A percentile compares a stretch with the other conserved stretches of the same genome.
phyloP scores from a whole-genome alignment of 352 stramenopile species.

The Phytophthora ohioensis region DNA sequence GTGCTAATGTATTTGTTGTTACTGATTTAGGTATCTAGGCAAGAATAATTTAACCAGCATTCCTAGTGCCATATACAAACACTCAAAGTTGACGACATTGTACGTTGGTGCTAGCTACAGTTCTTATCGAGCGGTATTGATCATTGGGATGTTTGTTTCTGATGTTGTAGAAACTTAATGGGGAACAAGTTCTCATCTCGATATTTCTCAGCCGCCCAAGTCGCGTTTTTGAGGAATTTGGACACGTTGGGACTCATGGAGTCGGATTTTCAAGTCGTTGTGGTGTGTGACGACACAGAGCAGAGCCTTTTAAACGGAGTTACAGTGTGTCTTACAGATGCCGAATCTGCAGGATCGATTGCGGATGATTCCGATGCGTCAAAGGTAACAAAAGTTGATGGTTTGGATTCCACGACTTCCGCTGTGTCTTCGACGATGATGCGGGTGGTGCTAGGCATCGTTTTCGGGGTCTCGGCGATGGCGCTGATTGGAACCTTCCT shows the following conservation, averaged over 20 bases:
- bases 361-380: conserved; percentile 9
- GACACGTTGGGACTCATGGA: conserved; percentile 34
- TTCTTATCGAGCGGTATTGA: neutral
- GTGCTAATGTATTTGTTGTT: neutral
- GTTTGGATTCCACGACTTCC: conserved; percentile 1
- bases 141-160: neutral
- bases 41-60: conserved; percentile 59
- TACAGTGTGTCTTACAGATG: conserved; percentile 23
- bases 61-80: conserved; percentile 50
- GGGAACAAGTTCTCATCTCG: conserved; percentile 40
- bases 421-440: neutral
- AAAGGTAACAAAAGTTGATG: conserved; percentile 2
- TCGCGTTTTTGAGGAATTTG: conserved; percentile 35
- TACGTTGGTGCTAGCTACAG: conserved; percentile 19
- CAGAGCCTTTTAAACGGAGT: conserved; percentile 20
- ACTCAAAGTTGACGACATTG: conserved; percentile 50
- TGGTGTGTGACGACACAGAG: conserved; percentile 30
- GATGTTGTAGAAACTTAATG: conserved; percentile 21
- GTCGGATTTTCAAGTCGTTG: conserved; percentile 33
- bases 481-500: conserved; percentile 6
- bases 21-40: conserved; percentile 43
- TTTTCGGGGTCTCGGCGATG: conserved; percentile 7
- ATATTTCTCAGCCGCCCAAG: conserved; percentile 43
- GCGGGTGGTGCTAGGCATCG: conserved; percentile 6
- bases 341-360: conserved; percentile 6